Evolutionary conservation across 805 yeast species (phyloP), one percentile per base, ranked within the genome.

Genomic region (Cyberlindnera sargentensis): DNA sequence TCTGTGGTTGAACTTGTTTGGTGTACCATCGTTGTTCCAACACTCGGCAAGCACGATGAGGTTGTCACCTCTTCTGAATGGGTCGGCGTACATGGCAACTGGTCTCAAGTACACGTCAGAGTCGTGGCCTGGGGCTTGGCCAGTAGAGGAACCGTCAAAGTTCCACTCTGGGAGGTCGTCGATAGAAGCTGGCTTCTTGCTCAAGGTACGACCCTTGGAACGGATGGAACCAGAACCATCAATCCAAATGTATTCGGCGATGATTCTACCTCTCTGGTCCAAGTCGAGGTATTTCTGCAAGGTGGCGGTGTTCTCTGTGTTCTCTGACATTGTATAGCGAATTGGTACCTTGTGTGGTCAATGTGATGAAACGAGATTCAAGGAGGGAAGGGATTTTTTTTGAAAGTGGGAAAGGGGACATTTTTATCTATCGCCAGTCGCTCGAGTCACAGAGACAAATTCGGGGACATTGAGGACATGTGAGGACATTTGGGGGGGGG

Each of bases 161-260:
- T 93, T 93, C 99, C 99, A 93, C 71, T 91, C 96, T 55, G 98
- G 97, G 58, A 93, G 76, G 63, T 93, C 95, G 49, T 84, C 91
- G 43, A 88, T 71, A 32, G 84, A 72, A 37, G 77, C 62, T 43
- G 93, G 84, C 61, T 70, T 74, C 69, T 80, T 78, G 60, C 60
- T 61, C 53, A 93, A 72, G 45, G 99, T 93, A 70, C 82, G 85
- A 71, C 96, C 89, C 75, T 93, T 93, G 49, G 97, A 87, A 73
- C 99, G 86, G 59, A 89, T 67, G 61, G 81, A 78, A 64, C 95
- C 95, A 52, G 84, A 76, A 56, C 95, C 86, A 65, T 93, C 99
- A 56, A 93, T 84, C 99, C 99, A 93, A 67, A 93, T 82, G 73
- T 93, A 93, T 71, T 93, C 99, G 51, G 99, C 99, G 55, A 93